Percentiles rank a stretch among this genome's conserved stretches.
Conservation (phyloP, 768 basidiomycete species). For the Sarcodon sp. region DNA sequence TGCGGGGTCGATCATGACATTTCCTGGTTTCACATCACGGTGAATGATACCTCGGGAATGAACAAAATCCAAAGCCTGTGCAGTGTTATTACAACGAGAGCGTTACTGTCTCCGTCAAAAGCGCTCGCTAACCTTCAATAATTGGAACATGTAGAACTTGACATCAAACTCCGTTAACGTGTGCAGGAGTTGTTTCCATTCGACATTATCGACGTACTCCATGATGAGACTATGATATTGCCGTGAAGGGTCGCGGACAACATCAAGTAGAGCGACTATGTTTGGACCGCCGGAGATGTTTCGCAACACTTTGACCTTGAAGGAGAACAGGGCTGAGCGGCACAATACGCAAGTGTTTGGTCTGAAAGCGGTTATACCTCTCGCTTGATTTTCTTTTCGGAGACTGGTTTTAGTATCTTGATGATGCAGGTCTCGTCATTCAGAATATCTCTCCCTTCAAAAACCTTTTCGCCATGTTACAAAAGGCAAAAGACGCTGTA, state of each 20-base stretch:
- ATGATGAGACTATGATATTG: conserved; percentile 95
- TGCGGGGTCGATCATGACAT: conserved; percentile 98
- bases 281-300: conserved; percentile 95
- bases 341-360: background rate
- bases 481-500: conserved; percentile 2
- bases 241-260: conserved; percentile 88
- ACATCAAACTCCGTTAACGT: conserved; percentile 93
- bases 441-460: conserved; percentile 84
- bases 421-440: conserved; percentile 92
- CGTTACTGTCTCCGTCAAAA: conserved; percentile 1
- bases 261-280: conserved; percentile 84
- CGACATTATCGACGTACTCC: conserved; percentile 94
- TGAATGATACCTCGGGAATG: conserved; percentile 99
- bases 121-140: conserved; percentile 54
- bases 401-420: conserved; percentile 96
- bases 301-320: conserved; percentile 82
- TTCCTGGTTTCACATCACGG: conserved; percentile 95
- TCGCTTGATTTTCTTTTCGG: conserved; percentile 99
- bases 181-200: conserved; percentile 91
- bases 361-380: conserved; percentile 24
- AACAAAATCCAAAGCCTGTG: conserved; percentile 87
- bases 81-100: background rate
- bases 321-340: background rate
- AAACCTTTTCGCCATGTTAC: conserved; percentile 40
- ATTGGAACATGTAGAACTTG: conserved; percentile 90